Base-by-base conservation (phyloP, 495 filamentous ascomycete species). In the Beverwykella pulmonaria region DNA sequence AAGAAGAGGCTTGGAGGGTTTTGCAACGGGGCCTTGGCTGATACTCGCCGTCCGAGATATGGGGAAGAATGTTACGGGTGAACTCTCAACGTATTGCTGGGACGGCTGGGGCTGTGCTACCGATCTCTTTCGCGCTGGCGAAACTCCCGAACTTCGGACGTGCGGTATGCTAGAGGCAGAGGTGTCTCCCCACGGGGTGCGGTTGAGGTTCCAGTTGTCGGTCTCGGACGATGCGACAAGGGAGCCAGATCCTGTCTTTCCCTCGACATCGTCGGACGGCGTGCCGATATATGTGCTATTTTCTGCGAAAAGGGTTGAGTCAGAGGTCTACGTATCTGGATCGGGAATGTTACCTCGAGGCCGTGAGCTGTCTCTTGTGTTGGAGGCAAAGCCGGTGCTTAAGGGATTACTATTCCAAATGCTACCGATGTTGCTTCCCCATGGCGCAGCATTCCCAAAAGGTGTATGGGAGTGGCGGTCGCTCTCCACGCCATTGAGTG, bases 171-270 rank as follows among this genome's bases (percentile, higher is more conserved):
- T 72, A 19, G 76, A 74, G 5, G 82, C 75, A 0, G 39, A n/a
- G 39, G 78, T 79, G 57, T 85, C 84, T 20, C 78, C 80, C 88
- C 88, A 90, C 0, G 83, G 80, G 2, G 79, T 64, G 41, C 79
- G 82, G 32, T 80, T 74, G 17, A 79, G 79, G 27, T 72, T 77
- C 83, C 82, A 85, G 32, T 75, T 76, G 70, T 91, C 87, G 1
- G 85, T 82, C 69, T 88, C 87, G 1, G 88, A 90, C 1, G 86
- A 81, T 1, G 84, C 80, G 46, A 89, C 74, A 29, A 92, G 73
- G 32, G 88, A 88, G 26, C 86, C 81, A 1, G 88, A 90, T 25
- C 89, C 88, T 29, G 83, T 82, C 68, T 86, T 84, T 7, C 78
- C 79, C 64, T 85, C 82, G 70, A 70, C 75, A 74, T 77, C 75